A percentile compares a stretch with the other conserved stretches of the same genome.
Conservation (phyloP, 495 filamentous ascomycete genomes). For the Apodospora peruviana region DNA sequence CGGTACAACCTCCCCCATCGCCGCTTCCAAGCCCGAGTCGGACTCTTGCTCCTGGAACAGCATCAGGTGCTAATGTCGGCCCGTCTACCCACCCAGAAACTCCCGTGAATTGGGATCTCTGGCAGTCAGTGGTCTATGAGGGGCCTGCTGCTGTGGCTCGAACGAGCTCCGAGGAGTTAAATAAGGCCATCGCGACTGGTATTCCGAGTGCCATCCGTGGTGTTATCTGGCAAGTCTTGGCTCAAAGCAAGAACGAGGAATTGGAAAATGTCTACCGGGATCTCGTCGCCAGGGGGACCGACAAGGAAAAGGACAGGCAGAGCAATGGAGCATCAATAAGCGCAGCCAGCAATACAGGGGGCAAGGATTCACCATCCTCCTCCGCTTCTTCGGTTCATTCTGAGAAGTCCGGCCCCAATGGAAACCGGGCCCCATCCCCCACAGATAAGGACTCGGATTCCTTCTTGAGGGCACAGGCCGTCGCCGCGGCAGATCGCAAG, state of each 20-base stretch:
- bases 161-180: slow-evolving; percentile 81
- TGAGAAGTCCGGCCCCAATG: slow-evolving; percentile 63
- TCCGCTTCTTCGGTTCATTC: slow-evolving; percentile 85
- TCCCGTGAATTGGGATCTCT: slow-evolving; percentile 92
- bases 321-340: slow-evolving; percentile 42
- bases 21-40: slow-evolving; percentile 48
- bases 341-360: slow-evolving; percentile 29
- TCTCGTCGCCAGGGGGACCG: slow-evolving; percentile 71
- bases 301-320: slow-evolving; percentile 64
- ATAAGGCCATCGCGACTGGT: slow-evolving; percentile 82
- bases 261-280: slow-evolving; percentile 85
- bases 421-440: slow-evolving; percentile 49
- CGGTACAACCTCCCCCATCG: slow-evolving; percentile 37
- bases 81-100: slow-evolving; percentile 61
- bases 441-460: slow-evolving; percentile 63
- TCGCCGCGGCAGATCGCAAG: slow-evolving; percentile 58
- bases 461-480: slow-evolving; percentile 59
- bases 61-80: slow-evolving; percentile 66
- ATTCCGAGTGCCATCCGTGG: slow-evolving; percentile 93
- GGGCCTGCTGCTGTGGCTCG: slow-evolving; percentile 80
- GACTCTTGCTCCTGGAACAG: slow-evolving; percentile 73
- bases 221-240: slow-evolving; percentile 96
- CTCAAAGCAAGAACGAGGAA: slow-evolving; percentile 87
- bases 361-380: slow-evolving; percentile 67
- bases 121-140: slow-evolving; percentile 93